Evolutionary conservation across 805 yeast genomes (phyloP).

Genomic region (Suhomyces sp.): DNA sequence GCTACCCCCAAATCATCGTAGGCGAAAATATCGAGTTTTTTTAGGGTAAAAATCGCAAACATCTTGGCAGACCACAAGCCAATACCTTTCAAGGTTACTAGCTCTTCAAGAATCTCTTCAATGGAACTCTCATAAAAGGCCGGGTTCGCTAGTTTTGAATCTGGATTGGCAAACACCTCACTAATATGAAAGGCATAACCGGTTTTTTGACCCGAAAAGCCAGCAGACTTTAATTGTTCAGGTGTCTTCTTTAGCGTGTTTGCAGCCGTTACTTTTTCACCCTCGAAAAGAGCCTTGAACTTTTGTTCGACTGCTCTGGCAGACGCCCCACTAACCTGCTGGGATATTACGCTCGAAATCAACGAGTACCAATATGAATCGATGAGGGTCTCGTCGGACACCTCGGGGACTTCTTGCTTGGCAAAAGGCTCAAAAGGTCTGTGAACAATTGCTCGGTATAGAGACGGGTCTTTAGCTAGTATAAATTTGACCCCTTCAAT

Average conservation of each 20-base stretch:
- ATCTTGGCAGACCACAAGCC: slow-evolving; percentile 89
- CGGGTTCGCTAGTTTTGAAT: slow-evolving; percentile 26
- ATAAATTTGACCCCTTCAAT: slow-evolving; percentile 30
- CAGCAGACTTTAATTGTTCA: slow-evolving; percentile 57
- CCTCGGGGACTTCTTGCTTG: background rate
- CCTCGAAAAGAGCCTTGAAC: slow-evolving; percentile 34
- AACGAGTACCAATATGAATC: slow-evolving; percentile 35
- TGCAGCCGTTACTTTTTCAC: slow-evolving; percentile 50
- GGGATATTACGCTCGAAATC: slow-evolving; percentile 52
- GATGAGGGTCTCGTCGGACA: slow-evolving; percentile 16
- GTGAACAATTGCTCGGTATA: slow-evolving; percentile 32
- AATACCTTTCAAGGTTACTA: slow-evolving; percentile 62
- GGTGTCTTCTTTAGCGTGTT: slow-evolving; percentile 37
- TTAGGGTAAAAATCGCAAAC: slow-evolving; percentile 73
- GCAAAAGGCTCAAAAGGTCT: slow-evolving; percentile 25
- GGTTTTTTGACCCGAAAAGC: slow-evolving; percentile 66
- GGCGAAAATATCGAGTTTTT: slow-evolving; percentile 68
- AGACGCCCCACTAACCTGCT: slow-evolving; percentile 79
- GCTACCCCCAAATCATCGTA: slow-evolving; percentile 81
- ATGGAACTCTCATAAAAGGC: slow-evolving; percentile 40
- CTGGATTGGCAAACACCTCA: slow-evolving; percentile 45
- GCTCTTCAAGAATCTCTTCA: slow-evolving; percentile 46
- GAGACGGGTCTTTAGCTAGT: slow-evolving; percentile 28
- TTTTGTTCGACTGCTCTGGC: slow-evolving; percentile 61
- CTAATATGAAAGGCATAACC: slow-evolving; percentile 59